These are phyloP conservation scores for Melampsora larici-populina DNA, from an alignment of 1,284 basidiomycete species.

Conservation along the genomic window DNA sequence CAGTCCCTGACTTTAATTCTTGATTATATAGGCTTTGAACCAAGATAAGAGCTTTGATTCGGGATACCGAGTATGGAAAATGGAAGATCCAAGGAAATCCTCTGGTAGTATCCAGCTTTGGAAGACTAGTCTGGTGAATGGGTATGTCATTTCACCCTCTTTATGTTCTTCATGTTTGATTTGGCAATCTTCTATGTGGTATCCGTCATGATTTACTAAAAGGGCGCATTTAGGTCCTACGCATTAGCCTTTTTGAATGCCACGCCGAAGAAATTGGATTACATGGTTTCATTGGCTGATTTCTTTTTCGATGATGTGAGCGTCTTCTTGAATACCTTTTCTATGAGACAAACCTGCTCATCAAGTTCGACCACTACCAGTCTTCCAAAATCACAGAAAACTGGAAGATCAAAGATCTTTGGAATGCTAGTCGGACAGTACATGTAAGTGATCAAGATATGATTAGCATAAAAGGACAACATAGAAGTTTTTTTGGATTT, in stretches of 20 bases:
- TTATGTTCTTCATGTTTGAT: too few species aligned
- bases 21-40: slow-evolving; percentile 18
- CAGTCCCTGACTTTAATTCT: not conserved
- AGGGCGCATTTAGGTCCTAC: not conserved
- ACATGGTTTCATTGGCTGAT: slow-evolving; percentile 20
- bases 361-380: not conserved
- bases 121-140: slow-evolving; percentile 30
- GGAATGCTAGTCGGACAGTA: slow-evolving; percentile 13
- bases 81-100: not conserved
- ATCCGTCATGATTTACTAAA: not conserved
- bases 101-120: slow-evolving; percentile 38
- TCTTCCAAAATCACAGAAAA: slow-evolving; percentile 6
- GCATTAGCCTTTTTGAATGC: slow-evolving; percentile 31
- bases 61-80: slow-evolving; percentile 37
- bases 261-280: slow-evolving; percentile 14
- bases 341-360: not conserved
- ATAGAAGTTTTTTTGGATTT: too few species aligned
- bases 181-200: not conserved
- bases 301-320: slow-evolving; percentile 41
- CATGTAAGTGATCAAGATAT: too few species aligned
- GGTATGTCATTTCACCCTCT: not conserved
- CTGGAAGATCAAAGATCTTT: slow-evolving; percentile 27
- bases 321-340: not conserved
- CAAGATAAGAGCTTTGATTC: slow-evolving; percentile 19
- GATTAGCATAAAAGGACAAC: too few species aligned